Conservation (phyloP, 1,139 yeast genomes). For the Wickerhamomyces sp. region DNA sequence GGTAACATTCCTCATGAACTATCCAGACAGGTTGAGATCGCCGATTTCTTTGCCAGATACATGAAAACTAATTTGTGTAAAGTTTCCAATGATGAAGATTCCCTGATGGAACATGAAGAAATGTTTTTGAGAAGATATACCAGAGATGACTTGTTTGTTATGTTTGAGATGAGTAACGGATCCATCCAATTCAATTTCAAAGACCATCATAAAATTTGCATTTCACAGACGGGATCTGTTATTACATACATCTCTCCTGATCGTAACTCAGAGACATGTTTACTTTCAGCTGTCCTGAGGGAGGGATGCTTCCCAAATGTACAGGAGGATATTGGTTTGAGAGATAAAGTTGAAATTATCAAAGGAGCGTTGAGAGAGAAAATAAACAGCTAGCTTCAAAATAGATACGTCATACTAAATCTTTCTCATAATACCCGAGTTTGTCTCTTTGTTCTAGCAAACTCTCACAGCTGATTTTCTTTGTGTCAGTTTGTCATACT, state of each 20-base stretch:
- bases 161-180: constrained; percentile 93
- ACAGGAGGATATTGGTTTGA: constrained; percentile 49
- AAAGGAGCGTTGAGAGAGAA: constrained; percentile 26
- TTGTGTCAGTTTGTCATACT: neutral
- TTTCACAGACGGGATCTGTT: constrained; percentile 70
- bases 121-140: constrained; percentile 78
- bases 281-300: constrained; percentile 54
- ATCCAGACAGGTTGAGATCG: constrained; percentile 71
- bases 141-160: constrained; percentile 71
- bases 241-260: constrained; percentile 81
- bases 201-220: constrained; percentile 86
- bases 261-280: constrained; percentile 66
- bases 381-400: constrained; percentile 7
- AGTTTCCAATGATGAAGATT: constrained; percentile 55
- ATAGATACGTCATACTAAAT: neutral
- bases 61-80: constrained; percentile 78
- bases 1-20: constrained; percentile 56
- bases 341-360: constrained; percentile 34
- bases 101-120: constrained; percentile 45
- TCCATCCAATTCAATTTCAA: constrained; percentile 90
- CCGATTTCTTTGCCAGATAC: constrained; percentile 77
- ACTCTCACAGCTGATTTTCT: neutral
- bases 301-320: constrained; percentile 60
- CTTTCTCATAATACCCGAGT: neutral
- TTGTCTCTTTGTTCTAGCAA: neutral